A percentile compares a stretch with the other conserved stretches of the same genome.
These are phyloP conservation scores for Trametes cingulata DNA, from an alignment of 768 basidiomycete genomes.

Conservation along the genomic window DNA sequence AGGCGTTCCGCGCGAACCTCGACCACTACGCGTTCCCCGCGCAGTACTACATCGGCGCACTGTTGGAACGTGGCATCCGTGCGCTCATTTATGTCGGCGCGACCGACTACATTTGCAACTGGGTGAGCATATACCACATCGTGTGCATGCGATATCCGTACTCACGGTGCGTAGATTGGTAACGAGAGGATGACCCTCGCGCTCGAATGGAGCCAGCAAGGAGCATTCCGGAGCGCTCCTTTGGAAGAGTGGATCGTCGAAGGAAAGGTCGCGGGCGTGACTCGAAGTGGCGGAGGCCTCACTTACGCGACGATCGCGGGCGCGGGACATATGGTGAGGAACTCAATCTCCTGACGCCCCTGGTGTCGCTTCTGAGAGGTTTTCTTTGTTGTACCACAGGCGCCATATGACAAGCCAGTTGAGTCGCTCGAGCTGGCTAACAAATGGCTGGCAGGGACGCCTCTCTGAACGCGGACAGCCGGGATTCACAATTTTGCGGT, in stretches of 20 bases:
- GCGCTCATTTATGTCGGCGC: constrained; percentile 57
- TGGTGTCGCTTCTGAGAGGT: no score
- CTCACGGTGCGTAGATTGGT: constrained; percentile 38
- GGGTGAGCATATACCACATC: constrained; percentile 29
- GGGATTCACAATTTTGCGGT: no score
- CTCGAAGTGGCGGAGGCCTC: constrained; percentile 53
- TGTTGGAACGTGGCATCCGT: constrained; percentile 55
- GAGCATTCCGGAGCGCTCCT: constrained; percentile 43
- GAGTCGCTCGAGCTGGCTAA: constrained; percentile 52
- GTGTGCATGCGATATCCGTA: not conserved
- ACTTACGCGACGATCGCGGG: constrained; percentile 63
- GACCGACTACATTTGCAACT: constrained; percentile 61
- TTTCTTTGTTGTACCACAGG: constrained; percentile 35
- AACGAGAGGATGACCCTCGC: constrained; percentile 62
- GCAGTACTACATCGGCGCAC: constrained; percentile 46
- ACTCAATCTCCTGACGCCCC: no score
- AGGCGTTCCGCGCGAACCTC: constrained; percentile 46
- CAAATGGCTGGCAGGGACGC: constrained; percentile 43
- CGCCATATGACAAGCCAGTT: constrained; percentile 63
- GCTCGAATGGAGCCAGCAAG: constrained; percentile 60
- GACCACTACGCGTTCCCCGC: constrained; percentile 40
- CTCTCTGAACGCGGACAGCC: no score
- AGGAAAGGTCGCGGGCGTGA: constrained; percentile 53
- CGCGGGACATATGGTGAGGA: constrained; percentile 75
- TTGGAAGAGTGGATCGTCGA: constrained; percentile 58